A percentile compares a stretch with the other conserved stretches of the same genome.
Conservation (phyloP, 805 yeast species). For the Yarrowia divulgata region DNA sequence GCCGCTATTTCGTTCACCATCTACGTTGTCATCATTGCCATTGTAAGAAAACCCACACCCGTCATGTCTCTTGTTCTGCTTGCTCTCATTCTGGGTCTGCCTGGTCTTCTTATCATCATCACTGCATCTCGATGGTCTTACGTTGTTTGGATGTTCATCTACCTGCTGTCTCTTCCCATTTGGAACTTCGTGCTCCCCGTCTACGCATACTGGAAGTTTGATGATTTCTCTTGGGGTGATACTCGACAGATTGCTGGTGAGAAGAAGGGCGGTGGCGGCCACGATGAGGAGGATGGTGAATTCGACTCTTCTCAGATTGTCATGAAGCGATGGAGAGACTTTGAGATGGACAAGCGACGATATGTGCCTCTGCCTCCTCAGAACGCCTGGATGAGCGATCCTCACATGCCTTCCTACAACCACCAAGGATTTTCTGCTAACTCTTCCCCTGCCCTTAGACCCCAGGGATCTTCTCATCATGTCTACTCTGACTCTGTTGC, state of each 20-base stretch:
- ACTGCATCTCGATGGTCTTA: slow-evolving; percentile 80
- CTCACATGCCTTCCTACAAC: slow-evolving; percentile 36
- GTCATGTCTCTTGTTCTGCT: slow-evolving; percentile 75
- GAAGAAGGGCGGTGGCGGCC: slow-evolving; percentile 65
- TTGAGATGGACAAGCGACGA: slow-evolving; percentile 78
- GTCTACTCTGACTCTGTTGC: slow-evolving; percentile 27
- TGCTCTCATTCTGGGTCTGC: slow-evolving; percentile 82
- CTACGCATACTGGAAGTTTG: slow-evolving; percentile 94
- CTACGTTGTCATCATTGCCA: slow-evolving; percentile 77
- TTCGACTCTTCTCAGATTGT: slow-evolving; percentile 90
- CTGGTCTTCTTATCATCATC: slow-evolving; percentile 78
- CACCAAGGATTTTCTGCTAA: slow-evolving; percentile 38
- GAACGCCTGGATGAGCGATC: slow-evolving; percentile 41
- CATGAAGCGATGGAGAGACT: slow-evolving; percentile 95
- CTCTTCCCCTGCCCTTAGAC: slow-evolving; percentile 37
- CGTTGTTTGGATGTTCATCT: slow-evolving; percentile 78
- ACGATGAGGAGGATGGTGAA: slow-evolving; percentile 75
- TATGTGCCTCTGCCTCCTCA: slow-evolving; percentile 39
- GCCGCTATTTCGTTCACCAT: slow-evolving; percentile 84
- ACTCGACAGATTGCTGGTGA: slow-evolving; percentile 80
- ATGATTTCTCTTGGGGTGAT: slow-evolving; percentile 97
- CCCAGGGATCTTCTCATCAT: slow-evolving; percentile 33
- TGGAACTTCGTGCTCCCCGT: slow-evolving; percentile 91
- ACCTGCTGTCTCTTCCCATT: slow-evolving; percentile 80
- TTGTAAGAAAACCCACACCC: slow-evolving; percentile 79